phyloP scores from a whole-genome alignment of 148 eudicot genomes.

The Amaranthus hypochondriacus region DNA sequence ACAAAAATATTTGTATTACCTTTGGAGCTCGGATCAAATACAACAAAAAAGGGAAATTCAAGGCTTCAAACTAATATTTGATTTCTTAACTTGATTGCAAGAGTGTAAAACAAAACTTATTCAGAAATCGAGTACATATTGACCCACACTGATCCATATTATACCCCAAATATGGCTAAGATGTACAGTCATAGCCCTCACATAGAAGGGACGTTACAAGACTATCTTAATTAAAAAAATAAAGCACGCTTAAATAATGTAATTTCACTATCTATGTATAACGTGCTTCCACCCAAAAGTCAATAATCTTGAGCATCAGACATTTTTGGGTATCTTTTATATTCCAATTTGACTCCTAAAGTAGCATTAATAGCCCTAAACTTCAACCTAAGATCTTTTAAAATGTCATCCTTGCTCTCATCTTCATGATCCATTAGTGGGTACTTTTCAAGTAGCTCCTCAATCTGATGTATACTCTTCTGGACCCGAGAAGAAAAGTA shows the following conservation, averaged over 20 bases:
- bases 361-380: slow-evolving; percentile 60
- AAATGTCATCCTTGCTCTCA: slow-evolving; percentile 43
- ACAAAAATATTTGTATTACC: too few species aligned
- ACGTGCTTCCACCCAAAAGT: slow-evolving; percentile 1
- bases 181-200: background rate
- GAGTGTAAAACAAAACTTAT: too few species aligned
- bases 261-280: background rate
- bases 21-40: too few species aligned
- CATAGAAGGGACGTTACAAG: background rate
- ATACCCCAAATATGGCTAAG: background rate
- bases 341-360: slow-evolving; percentile 66
- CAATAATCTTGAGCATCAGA: slow-evolving; percentile 35
- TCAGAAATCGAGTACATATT: too few species aligned
- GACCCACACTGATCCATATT: too few species aligned
- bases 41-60: too few species aligned
- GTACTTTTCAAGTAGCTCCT: slow-evolving; percentile 45
- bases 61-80: too few species aligned
- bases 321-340: slow-evolving; percentile 56
- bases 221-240: background rate
- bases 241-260: background rate
- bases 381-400: slow-evolving; percentile 58
- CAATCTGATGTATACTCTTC: slow-evolving; percentile 52
- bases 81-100: too few species aligned
- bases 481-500: slow-evolving; percentile 49
- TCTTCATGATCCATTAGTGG: slow-evolving; percentile 57